Evolutionary conservation across 176 grass and related monocot species (phyloP).

Genomic region (Cenchrus purpureus): DNA sequence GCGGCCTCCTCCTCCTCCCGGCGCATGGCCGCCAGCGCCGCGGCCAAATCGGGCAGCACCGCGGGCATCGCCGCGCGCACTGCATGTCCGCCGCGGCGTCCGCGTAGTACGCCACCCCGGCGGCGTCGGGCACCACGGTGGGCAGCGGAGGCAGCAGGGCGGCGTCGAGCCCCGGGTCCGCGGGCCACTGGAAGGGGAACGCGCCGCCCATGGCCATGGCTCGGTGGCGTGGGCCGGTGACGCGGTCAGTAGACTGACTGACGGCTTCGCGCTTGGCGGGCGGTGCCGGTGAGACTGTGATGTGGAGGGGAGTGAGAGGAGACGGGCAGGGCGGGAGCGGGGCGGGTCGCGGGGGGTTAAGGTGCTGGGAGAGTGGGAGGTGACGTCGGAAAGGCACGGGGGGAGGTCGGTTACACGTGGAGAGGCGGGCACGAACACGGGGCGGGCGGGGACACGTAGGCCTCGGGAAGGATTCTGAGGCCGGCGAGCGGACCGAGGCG

Average conservation of each 20-base stretch:
- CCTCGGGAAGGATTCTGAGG: constrained; percentile 33
- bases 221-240: neutral
- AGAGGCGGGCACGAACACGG: constrained; percentile 26
- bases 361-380: neutral
- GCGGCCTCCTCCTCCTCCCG: constrained; percentile 72
- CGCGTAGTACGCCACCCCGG: constrained; percentile 8
- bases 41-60: constrained; percentile 24
- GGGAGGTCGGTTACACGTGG: constrained; percentile 47
- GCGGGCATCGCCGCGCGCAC: neutral
- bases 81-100: neutral
- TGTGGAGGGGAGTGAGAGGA: neutral
- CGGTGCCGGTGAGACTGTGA: constrained; percentile 17
- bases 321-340: no score
- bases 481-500: constrained; percentile 30
- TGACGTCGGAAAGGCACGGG: neutral
- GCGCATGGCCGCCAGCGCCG: constrained; percentile 46
- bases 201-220: constrained; percentile 57
- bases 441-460: constrained; percentile 49
- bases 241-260: constrained; percentile 22
- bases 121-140: neutral
- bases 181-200: constrained; percentile 62
- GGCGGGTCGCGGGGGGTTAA: neutral
- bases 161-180: neutral
- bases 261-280: constrained; percentile 40
- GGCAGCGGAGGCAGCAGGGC: constrained; percentile 24